Evolutionary conservation across 345 rosid species (phyloP).

Genomic region (Psidium guajava): DNA sequence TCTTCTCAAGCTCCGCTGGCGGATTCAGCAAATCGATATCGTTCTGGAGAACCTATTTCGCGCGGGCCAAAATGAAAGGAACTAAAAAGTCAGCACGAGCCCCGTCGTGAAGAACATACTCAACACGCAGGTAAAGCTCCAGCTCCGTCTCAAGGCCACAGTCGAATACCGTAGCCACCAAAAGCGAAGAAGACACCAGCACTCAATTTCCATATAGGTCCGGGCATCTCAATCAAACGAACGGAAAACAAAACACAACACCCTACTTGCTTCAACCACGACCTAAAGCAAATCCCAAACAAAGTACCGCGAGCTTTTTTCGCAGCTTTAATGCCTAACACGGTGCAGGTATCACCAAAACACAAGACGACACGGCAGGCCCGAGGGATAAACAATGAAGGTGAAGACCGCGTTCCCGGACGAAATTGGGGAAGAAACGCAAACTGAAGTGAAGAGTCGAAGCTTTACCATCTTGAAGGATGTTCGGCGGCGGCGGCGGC

Average conservation of each 20-base stretch:
- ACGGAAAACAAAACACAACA: not conserved
- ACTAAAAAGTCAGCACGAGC: not conserved
- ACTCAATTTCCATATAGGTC: not conserved
- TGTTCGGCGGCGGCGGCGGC: not conserved
- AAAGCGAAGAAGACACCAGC: not conserved
- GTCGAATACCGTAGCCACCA: too few species aligned
- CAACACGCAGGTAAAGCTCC: not conserved
- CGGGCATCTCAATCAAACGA: not conserved
- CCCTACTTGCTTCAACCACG: not conserved
- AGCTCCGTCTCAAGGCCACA: not conserved
- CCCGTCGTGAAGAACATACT: not conserved
- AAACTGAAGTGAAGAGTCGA: not conserved
- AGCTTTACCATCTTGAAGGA: not conserved
- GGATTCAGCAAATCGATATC: constrained; percentile 67
- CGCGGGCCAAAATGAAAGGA: not conserved
- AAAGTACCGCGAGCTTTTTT: too few species aligned
- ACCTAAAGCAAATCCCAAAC: not conserved
- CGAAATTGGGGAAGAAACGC: not conserved
- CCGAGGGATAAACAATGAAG: not conserved
- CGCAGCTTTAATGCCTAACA: too few species aligned
- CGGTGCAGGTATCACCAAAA: fast-evolving
- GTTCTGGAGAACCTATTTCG: constrained; percentile 46
- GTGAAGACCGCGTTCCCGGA: not conserved
- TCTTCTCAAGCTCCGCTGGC: constrained; percentile 71
- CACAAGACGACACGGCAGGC: not conserved